Base-by-base conservation (phyloP, 2,329 filamentous ascomycete species). In the Bipolaris oryzae region DNA sequence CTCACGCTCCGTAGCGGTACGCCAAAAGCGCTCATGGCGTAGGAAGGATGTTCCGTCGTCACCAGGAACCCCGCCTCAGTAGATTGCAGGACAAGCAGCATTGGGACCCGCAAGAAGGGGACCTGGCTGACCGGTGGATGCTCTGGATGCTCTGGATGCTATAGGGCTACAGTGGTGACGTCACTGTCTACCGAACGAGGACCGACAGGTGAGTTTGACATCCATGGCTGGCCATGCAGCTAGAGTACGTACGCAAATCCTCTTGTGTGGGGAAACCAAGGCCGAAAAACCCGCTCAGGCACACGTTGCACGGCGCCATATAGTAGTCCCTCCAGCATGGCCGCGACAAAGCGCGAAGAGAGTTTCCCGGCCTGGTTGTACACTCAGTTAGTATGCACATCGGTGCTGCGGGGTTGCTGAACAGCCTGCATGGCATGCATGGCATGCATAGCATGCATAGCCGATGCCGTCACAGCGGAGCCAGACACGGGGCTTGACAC, bases 1-100 rank as follows among this genome's bases (percentile, higher is more conserved):
- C 51, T 66, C 64, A 71, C 66, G 67, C 57, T 64, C 56, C 45
- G 45, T 33, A 44, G 56, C 53, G 63, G 65, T 67, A 67, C 67
- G 64, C 58, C 50, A 39, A 55, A 64, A 47, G 57, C 61, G 66
- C 59, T 41, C 38, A 38, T 31, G 28, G 28, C 28, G 28, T 31
- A 31, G 28, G 10, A 4, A 31, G 3, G 23, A 18, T 21, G 20
- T 44, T 43, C 21, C 33, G 20, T 55, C 45, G 41, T 53, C 49
- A 20, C 18, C 46, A 46, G n/a, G 23, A 31, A 42, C 44, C 44
- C 54, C 46, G 15, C 43, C 52, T n/a, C 43, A 23, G 25, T 46
- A 44, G 15, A 45, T 16, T 39, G 38, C 39, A 43, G 31, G 28
- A 28, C 13, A 34, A 33, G 34, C 46, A 49, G 23, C 18, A 15